Conservation (phyloP, 192 early-diverging fungal genomes). For the Backusella sp. region DNA sequence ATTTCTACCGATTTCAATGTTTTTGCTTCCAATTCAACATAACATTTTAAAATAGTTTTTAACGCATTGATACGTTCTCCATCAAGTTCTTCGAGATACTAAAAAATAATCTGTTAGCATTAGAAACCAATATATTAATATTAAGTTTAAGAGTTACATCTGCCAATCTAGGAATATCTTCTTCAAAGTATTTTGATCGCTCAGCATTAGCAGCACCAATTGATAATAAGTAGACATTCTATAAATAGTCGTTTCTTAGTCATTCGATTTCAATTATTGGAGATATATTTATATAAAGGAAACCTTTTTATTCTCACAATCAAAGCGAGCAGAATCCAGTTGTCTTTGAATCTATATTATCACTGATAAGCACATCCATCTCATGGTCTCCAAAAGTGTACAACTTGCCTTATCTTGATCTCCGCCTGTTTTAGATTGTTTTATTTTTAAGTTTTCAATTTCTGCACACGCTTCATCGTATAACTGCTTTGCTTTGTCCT, state of each 20-base stretch:
- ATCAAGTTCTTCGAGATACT: conserved; percentile 65
- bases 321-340: conserved; percentile 57
- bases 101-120: background rate
- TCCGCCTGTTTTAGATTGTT: conserved; percentile 56
- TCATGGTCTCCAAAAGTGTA: background rate
- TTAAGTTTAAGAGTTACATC: conserved; percentile 40
- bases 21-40: conserved; percentile 45
- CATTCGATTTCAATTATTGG: no score
- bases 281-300: background rate
- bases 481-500: conserved; percentile 57
- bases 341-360: conserved; percentile 34
- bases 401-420: conserved; percentile 48
- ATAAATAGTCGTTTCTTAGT: background rate
- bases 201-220: conserved; percentile 62
- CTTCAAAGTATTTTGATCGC: conserved; percentile 59
- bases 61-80: conserved; percentile 52
- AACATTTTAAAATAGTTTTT: conserved; percentile 51
- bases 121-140: background rate
- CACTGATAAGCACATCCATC: background rate
- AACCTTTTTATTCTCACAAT: conserved; percentile 69
- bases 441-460: conserved; percentile 56
- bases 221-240: conserved; percentile 70
- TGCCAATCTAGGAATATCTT: conserved; percentile 59
- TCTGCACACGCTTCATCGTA: conserved; percentile 69
- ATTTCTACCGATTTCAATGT: conserved; percentile 32